phyloP scores from a whole-genome alignment of 2,329 filamentous ascomycete genomes.

The Stachybotrys chlorohalonatus region DNA sequence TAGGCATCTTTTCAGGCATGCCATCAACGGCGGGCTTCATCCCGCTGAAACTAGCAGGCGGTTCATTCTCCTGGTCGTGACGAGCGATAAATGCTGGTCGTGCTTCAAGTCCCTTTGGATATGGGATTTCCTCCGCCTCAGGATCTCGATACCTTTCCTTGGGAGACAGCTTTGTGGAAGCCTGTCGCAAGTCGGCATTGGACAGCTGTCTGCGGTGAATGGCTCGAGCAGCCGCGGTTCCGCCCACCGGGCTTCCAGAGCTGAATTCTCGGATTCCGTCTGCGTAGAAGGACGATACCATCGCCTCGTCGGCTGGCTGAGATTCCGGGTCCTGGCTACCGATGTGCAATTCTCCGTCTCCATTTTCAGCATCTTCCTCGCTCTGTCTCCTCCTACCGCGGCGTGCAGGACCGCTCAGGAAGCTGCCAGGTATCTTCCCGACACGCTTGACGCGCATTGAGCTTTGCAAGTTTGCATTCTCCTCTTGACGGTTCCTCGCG shows the following conservation, averaged over 20 bases:
- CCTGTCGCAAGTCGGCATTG: conserved; percentile 24
- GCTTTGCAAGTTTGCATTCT: conserved; percentile 58
- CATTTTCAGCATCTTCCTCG: conserved; percentile 49
- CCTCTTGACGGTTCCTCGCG: conserved; percentile 43
- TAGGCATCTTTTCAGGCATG: conserved; percentile 45
- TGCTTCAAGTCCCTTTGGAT: conserved; percentile 10
- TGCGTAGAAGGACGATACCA: conserved; percentile 34
- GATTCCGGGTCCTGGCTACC: conserved; percentile 33
- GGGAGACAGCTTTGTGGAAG: conserved; percentile 21
- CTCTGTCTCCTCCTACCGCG: conserved; percentile 61
- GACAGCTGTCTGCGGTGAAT: conserved; percentile 30
- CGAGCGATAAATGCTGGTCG: conserved; percentile 50
- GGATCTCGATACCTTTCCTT: conserved; percentile 12
- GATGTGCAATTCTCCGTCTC: conserved; percentile 29
- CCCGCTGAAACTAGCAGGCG: conserved; percentile 59
- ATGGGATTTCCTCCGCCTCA: conserved; percentile 11
- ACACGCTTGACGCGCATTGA: conserved; percentile 72
- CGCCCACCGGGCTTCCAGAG: conserved; percentile 51
- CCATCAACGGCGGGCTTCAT: conserved; percentile 46
- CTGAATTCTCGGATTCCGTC: conserved; percentile 37
- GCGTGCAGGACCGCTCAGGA: conserved; percentile 71
- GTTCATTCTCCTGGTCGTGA: conserved; percentile 80
- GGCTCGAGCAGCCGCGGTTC: conserved; percentile 32
- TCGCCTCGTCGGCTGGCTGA: conserved; percentile 27
- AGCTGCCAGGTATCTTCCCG: conserved; percentile 65